Base-by-base conservation (phyloP, 202 grass and related monocot species). In the Cymbopogon flexuosus region DNA sequence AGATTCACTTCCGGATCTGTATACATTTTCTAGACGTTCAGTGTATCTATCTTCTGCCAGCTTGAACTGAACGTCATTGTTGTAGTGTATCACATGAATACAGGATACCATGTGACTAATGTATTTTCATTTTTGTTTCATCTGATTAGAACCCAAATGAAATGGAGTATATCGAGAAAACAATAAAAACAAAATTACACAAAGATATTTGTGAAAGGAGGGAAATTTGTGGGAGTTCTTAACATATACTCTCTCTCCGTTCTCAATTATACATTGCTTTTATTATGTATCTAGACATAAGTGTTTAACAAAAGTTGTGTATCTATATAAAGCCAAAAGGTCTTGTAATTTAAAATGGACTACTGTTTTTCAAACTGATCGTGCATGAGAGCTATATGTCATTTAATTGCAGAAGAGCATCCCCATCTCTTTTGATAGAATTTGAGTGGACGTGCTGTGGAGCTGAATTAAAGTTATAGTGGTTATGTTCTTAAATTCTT, bases 1-100 rank as follows among this genome's bases (percentile, higher is more conserved):
- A 89, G 87, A 83, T 75, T 64, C n/a, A 78, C 23, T 37, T 79
- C 75, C 7, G 14, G 31, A 72, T 63, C 57, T 78, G 22, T 52
- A 68, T 42, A 67, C 18, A 58, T 15, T 65, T 65, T 84, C 7
- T 47, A 31, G 37, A 21, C 68, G 77, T 65, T 80, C 0, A 8
- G 49, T 72, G 37, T 56, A 36, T 27, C 43, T 37, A 29, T 65
- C 10, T 23, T 63, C n/a, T 46, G 37, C n/a, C 14, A 3, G 54
- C 77, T 72, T 72, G 18, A 54, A 54, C n/a, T 56, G 52, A 56
- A 56, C 52, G 52, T 57, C 52, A 57, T 57, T 22, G 52, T 57
- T 57, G 52, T 19, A 56, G n/a, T 57, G n/a, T 57, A 57, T 57
- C n/a, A 58, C 54, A 27, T 1, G 27, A 27, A 27, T 27, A 27